Evolutionary conservation across 108 stramenopile species (phyloP).

Genomic region (Craspedostauros australis): DNA sequence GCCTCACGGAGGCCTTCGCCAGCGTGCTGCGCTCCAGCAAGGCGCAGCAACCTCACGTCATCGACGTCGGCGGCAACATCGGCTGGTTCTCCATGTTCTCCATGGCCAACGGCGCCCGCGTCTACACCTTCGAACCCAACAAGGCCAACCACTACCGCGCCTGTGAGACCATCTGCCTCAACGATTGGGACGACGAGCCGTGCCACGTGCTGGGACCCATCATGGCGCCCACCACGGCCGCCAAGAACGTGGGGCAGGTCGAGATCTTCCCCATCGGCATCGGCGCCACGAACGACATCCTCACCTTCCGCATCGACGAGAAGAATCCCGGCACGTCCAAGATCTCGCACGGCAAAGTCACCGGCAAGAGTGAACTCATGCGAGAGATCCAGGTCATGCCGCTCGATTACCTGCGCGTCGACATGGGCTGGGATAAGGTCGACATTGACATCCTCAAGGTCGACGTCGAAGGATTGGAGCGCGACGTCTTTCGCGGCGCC

Average conservation of each 20-base stretch:
- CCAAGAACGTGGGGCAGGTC: neutral
- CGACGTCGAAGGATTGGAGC: conserved; percentile 31
- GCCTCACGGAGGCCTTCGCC: neutral
- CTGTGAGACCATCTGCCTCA: conserved; percentile 27
- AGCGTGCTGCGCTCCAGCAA: neutral
- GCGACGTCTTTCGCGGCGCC: conserved; percentile 16
- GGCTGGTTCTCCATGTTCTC: conserved; percentile 28
- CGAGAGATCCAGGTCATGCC: neutral
- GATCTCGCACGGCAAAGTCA: neutral
- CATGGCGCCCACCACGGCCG: neutral
- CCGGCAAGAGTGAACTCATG: neutral
- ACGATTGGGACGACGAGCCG: conserved; percentile 12
- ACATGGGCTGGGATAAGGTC: conserved; percentile 8
- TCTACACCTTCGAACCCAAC: conserved; percentile 31
- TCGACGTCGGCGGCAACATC: conserved; percentile 39
- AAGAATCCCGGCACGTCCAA: conserved; percentile 4
- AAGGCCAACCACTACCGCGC: conserved; percentile 12
- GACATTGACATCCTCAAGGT: conserved; percentile 20
- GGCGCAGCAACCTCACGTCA: conserved; percentile 4
- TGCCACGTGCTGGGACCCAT: neutral
- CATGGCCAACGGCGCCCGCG: conserved; percentile 4
- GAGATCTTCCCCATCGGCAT: neutral
- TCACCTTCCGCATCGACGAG: neutral
- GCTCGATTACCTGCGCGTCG: conserved; percentile 6
- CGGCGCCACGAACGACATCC: neutral